Evolutionary conservation across 2,329 filamentous ascomycete genomes (phyloP), one percentile per base, ranked within the genome.

Genomic region (Coniochaeta ligniaria): DNA sequence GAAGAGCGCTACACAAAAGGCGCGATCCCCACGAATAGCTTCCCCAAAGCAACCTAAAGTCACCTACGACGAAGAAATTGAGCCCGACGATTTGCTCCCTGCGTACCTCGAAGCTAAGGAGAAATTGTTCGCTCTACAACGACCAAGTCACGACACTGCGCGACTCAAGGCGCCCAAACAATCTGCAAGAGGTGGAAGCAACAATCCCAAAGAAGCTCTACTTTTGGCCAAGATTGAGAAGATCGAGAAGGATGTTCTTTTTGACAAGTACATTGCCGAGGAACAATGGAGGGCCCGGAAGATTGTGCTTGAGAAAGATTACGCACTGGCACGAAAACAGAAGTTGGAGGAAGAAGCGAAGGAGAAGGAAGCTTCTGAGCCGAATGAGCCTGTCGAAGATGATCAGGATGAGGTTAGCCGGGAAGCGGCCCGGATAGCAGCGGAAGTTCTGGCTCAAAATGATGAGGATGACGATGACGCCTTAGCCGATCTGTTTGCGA

Each of bases 201-300:
- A 77, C 31, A 71, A 74, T 17, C 72, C 83, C 24, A 82, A 84
- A 63, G 77, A 86, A 50, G 81, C 82, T 11, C 91, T 87, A 66
- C 74, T 96, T 2, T 80, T 88, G 45, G 85, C 87, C 17, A 96
- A 93, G 70, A 76, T 97, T 43, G 82, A 86, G 41, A 84, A 83
- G 63, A 91, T 97, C 47, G 89, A 95, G 68, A 88, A 85, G 28
- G 90, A 94, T 69, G 79, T 92, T 17, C 75, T 94, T 3, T 92
- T 93, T 67, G 90, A 94, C 69, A 82, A 81, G 61, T 78, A 81
- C 54, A 72, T 83, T 36, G 90, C 88, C 5, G 84, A 90, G 60
- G 77, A 83, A 62, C 76, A 83, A 66, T 93, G 90, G 90, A 83
- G 80, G 62, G 72, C 76, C 6, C 81, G 82, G 62, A 81, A 79